Evolutionary conservation across 768 basidiomycete species (phyloP).

Genomic region (Suillus discolor): DNA sequence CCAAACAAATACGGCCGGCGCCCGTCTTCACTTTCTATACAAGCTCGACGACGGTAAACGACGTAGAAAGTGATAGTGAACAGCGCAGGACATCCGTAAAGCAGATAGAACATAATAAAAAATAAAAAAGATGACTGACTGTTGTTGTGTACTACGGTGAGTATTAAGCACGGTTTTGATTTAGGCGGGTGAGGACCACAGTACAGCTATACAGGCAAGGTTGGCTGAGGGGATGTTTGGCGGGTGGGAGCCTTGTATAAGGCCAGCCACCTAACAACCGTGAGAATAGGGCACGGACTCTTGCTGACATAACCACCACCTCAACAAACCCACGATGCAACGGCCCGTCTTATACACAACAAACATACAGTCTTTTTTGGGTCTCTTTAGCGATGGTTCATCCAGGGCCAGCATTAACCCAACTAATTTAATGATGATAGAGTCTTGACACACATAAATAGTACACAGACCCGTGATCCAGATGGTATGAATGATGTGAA

Average conservation of each 20-base stretch:
- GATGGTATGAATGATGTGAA: neutral
- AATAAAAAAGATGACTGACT: slow-evolving; percentile 27
- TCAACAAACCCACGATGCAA: slow-evolving; percentile 27
- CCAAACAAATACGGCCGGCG: slow-evolving; percentile 37
- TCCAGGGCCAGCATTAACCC: neutral
- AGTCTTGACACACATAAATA: slow-evolving; percentile 7
- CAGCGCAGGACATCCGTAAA: slow-evolving; percentile 26
- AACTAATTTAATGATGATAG: neutral
- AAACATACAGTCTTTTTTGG: neutral
- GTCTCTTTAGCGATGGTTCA: neutral
- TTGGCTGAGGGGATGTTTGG: slow-evolving; percentile 38
- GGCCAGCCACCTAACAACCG: slow-evolving; percentile 34
- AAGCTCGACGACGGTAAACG: slow-evolving; percentile 26
- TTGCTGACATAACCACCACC: slow-evolving; percentile 34
- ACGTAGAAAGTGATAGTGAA: slow-evolving; percentile 1
- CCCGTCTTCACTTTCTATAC: slow-evolving; percentile 13
- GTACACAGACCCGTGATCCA: neutral
- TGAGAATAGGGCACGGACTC: slow-evolving; percentile 38
- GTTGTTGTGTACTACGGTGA: slow-evolving; percentile 33
- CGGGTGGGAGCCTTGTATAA: slow-evolving; percentile 41
- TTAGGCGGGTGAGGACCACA: slow-evolving; percentile 36
- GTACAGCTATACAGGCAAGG: slow-evolving; percentile 40
- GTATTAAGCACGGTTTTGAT: slow-evolving; percentile 27
- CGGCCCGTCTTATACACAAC: slow-evolving; percentile 3
- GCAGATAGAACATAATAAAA: slow-evolving; percentile 25